Conservation (phyloP, 768 basidiomycete species). For the Aureoboletus auriporus region DNA sequence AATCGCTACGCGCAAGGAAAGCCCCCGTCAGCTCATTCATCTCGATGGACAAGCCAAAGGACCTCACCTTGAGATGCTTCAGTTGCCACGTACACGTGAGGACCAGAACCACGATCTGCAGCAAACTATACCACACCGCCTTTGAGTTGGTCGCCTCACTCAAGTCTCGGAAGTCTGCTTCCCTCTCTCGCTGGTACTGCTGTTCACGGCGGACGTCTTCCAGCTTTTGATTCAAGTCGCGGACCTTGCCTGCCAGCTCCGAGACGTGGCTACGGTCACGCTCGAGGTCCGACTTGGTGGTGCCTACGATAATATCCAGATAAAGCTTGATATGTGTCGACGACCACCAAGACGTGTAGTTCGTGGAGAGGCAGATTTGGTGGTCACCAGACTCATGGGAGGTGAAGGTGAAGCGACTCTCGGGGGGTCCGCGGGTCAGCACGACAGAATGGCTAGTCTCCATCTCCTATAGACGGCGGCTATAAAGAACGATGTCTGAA, state of each 20-base stretch:
- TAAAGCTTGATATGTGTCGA: slow-evolving; percentile 89
- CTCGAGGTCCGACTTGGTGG: slow-evolving; percentile 80
- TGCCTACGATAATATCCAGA: slow-evolving; percentile 91
- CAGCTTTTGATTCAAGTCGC: slow-evolving; percentile 90
- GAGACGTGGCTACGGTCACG: slow-evolving; percentile 84
- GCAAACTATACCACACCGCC: slow-evolving; percentile 92
- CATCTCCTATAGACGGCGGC: slow-evolving; percentile 60
- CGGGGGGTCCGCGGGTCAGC: slow-evolving; percentile 83
- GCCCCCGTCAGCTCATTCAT: not conserved
- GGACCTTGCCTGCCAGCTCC: slow-evolving; percentile 75
- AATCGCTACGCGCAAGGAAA: slow-evolving; percentile 49
- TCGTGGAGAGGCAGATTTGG: slow-evolving; percentile 92
- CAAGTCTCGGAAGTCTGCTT: slow-evolving; percentile 82
- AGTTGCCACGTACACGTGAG: slow-evolving; percentile 91
- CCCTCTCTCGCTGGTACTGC: slow-evolving; percentile 95
- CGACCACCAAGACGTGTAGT: slow-evolving; percentile 86
- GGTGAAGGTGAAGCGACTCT: slow-evolving; percentile 95
- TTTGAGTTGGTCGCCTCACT: slow-evolving; percentile 88
- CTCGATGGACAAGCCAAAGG: not conserved
- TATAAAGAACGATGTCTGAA: not conserved
- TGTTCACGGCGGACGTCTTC: slow-evolving; percentile 93
- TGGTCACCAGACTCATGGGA: slow-evolving; percentile 97
- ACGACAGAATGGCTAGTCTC: slow-evolving; percentile 78
- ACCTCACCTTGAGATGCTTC: slow-evolving; percentile 78
- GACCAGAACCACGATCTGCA: slow-evolving; percentile 81